Evolutionary conservation across 2,329 filamentous ascomycete species (phyloP).

Genomic region (Aspergillus phoenicis): DNA sequence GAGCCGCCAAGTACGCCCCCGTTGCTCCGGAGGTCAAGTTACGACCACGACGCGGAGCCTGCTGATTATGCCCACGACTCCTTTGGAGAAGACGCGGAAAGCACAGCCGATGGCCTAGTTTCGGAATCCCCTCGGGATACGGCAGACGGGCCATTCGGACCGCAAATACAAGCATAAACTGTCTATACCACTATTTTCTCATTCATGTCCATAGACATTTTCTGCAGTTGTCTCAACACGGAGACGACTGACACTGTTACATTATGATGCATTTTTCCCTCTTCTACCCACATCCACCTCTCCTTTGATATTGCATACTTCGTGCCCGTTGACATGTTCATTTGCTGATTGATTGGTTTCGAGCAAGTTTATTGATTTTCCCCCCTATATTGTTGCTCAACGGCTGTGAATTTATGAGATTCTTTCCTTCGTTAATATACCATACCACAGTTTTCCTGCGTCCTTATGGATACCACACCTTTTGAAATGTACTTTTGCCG

Average conservation of each 20-base stretch:
- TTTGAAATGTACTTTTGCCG: conserved; percentile 12
- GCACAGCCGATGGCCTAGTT: conserved; percentile 47
- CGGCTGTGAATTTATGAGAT: conserved; percentile 14
- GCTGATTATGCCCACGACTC: conserved; percentile 50
- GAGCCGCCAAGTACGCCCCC: conserved; percentile 55
- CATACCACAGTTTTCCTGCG: conserved; percentile 7
- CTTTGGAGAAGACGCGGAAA: conserved; percentile 54
- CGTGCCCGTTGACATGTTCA: neutral
- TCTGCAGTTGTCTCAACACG: neutral
- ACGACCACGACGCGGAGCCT: conserved; percentile 62
- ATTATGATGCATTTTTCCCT: conserved; percentile 4
- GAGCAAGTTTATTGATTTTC: neutral
- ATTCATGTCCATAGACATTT: conserved; percentile 14
- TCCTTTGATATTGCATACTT: conserved; percentile 7
- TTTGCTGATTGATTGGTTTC: neutral
- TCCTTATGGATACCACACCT: conserved; percentile 24
- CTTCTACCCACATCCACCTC: neutral
- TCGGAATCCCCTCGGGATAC: conserved; percentile 37
- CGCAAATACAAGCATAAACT: conserved; percentile 29
- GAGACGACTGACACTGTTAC: conserved; percentile 1
- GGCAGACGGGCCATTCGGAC: conserved; percentile 36
- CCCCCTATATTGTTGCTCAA: conserved; percentile 4
- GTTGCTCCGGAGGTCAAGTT: conserved; percentile 57
- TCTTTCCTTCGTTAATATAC: conserved; percentile 5
- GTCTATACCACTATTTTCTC: conserved; percentile 11